Evolutionary conservation across 1,284 basidiomycete species (phyloP).

Genomic region (Neotropicomus parvogracilis): DNA sequence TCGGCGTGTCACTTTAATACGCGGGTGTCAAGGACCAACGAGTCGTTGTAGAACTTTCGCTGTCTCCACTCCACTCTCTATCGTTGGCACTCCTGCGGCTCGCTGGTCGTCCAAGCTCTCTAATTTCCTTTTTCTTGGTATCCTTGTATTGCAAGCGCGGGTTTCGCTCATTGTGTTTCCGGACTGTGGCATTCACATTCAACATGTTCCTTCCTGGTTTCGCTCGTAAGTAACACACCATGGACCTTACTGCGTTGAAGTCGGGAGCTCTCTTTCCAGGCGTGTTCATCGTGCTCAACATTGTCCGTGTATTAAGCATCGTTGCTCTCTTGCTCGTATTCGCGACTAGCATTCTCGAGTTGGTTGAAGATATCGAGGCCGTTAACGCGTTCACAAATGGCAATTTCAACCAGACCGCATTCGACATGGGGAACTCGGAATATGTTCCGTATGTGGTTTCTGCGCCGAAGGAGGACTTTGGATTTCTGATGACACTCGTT

Average conservation of each 20-base stretch:
- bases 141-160: slow-evolving; percentile 22
- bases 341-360: slow-evolving; percentile 71
- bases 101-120: slow-evolving; percentile 29
- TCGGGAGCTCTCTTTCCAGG: slow-evolving; percentile 36
- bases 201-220: slow-evolving; percentile 45
- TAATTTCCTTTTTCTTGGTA: slow-evolving; percentile 1
- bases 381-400: slow-evolving; percentile 58
- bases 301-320: slow-evolving; percentile 72
- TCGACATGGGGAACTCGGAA: slow-evolving; percentile 48
- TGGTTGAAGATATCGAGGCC: slow-evolving; percentile 78
- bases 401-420: slow-evolving; percentile 30
- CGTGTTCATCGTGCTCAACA: slow-evolving; percentile 75
- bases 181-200: slow-evolving; percentile 1
- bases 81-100: slow-evolving; percentile 10
- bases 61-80: neutral
- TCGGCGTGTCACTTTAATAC: slow-evolving; percentile 8
- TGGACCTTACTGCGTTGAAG: neutral
- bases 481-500: slow-evolving; percentile 3
- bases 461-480: neutral
- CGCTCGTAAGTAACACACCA: slow-evolving; percentile 40
- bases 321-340: slow-evolving; percentile 74
- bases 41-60: neutral
- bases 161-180: slow-evolving; percentile 20
- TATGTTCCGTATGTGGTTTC: slow-evolving; percentile 63
- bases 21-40: neutral